phyloP scores from a whole-genome alignment of 352 stramenopile genomes.

The Phytophthora sojae region DNA sequence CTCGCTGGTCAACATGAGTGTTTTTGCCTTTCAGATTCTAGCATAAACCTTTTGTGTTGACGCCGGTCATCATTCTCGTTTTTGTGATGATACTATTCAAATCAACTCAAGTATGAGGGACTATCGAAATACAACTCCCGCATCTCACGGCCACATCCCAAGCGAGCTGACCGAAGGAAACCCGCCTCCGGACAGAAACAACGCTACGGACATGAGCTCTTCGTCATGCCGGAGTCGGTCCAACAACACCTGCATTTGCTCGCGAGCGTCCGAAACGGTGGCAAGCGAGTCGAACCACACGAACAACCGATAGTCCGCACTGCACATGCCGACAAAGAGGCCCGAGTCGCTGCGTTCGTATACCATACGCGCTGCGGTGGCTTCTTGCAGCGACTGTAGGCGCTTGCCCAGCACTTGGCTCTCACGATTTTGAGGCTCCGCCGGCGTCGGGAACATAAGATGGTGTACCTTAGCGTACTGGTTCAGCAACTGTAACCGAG shows the following conservation, averaged over 20 bases:
- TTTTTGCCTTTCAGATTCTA: background rate
- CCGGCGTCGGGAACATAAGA: slow-evolving; percentile 48
- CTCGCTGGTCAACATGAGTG: background rate
- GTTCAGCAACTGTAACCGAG: slow-evolving; percentile 47
- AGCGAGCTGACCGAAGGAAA: slow-evolving; percentile 38
- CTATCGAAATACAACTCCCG: background rate
- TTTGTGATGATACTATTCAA: background rate
- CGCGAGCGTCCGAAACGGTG: slow-evolving; percentile 51
- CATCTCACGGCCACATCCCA: slow-evolving; percentile 33
- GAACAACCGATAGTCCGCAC: slow-evolving; percentile 61
- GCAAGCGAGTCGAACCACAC: slow-evolving; percentile 65
- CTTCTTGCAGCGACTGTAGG: slow-evolving; percentile 38
- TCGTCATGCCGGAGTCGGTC: slow-evolving; percentile 64
- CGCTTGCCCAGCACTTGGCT: slow-evolving; percentile 68
- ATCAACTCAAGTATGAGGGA: background rate
- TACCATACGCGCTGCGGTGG: slow-evolving; percentile 49
- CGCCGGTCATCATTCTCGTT: background rate
- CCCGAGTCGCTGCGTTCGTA: slow-evolving; percentile 59
- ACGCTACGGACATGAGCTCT: slow-evolving; percentile 56
- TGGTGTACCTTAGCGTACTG: slow-evolving; percentile 68
- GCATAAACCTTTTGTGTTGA: background rate
- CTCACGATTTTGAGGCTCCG: slow-evolving; percentile 19
- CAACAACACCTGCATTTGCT: slow-evolving; percentile 65
- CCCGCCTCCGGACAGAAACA: slow-evolving; percentile 34
- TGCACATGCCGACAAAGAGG: slow-evolving; percentile 61